A percentile compares a stretch with the other conserved stretches of the same genome.
phyloP scores from a whole-genome alignment of 768 basidiomycete species.

The Arthromyces matolae region DNA sequence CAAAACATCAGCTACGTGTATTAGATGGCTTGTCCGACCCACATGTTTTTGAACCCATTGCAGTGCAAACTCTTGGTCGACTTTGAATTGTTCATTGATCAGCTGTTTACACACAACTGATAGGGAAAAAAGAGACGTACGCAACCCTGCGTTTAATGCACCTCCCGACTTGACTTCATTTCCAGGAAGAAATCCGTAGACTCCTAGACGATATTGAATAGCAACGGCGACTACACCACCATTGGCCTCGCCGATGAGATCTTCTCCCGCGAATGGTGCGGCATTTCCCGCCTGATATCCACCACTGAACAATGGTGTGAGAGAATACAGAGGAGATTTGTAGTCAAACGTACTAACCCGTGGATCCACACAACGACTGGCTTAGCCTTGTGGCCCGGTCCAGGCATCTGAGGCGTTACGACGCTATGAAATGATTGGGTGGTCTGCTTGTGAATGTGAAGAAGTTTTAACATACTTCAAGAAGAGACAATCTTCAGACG shows the following conservation, averaged over 20 bases:
- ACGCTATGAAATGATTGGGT: slow-evolving; percentile 22
- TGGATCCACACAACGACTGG: slow-evolving; percentile 45
- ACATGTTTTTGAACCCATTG: slow-evolving; percentile 42
- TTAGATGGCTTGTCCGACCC: background rate
- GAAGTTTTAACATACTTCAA: slow-evolving; percentile 28
- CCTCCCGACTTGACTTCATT: slow-evolving; percentile 38
- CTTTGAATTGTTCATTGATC: slow-evolving; percentile 16
- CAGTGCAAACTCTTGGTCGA: slow-evolving; percentile 42
- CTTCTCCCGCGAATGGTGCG: slow-evolving; percentile 27
- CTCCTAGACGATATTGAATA: slow-evolving; percentile 41
- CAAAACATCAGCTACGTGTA: background rate
- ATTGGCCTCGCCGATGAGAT: slow-evolving; percentile 32
- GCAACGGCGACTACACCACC: slow-evolving; percentile 34
- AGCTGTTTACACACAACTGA: background rate
- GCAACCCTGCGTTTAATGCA: slow-evolving; percentile 43
- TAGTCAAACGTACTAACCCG: slow-evolving; percentile 24
- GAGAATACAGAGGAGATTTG: background rate
- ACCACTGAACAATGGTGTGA: slow-evolving; percentile 16
- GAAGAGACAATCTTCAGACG: slow-evolving; percentile 39
- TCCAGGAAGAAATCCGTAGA: slow-evolving; percentile 46
- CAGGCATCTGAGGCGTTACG: slow-evolving; percentile 29
- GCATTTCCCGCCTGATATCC: slow-evolving; percentile 32
- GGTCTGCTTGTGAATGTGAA: background rate
- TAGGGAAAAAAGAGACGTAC: slow-evolving; percentile 26
- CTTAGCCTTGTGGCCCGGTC: slow-evolving; percentile 20